These are phyloP conservation scores for Withania somnifera DNA, from an alignment of 305 asterid genomes.

Conservation along the genomic window DNA sequence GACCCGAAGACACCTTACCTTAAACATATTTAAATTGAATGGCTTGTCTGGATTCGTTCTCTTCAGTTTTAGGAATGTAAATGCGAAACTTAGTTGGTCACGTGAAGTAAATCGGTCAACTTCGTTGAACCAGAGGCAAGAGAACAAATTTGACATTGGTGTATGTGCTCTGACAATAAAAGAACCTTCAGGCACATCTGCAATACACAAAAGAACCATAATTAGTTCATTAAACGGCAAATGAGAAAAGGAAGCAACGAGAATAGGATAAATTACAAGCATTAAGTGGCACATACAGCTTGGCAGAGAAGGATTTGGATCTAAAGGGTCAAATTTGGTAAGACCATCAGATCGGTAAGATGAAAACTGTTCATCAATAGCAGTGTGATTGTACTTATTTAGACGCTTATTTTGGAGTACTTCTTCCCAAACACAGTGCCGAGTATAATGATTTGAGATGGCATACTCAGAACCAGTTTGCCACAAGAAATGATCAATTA, in stretches of 20 bases:
- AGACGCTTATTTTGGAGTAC: conserved; percentile 82
- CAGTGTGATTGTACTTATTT: conserved; percentile 73
- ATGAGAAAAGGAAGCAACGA: conserved; percentile 3
- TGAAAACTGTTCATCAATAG: conserved; percentile 73
- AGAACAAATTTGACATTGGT: conserved; percentile 73
- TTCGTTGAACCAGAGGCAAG: conserved; percentile 89
- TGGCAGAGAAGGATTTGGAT: conserved; percentile 50
- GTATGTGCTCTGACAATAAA: conserved; percentile 89
- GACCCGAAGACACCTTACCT: conserved; percentile 35
- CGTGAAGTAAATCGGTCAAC: conserved; percentile 82
- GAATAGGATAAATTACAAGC: neutral
- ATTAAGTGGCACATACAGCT: conserved; percentile 50
- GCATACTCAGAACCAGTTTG: conserved; percentile 73
- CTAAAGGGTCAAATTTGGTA: conserved; percentile 57
- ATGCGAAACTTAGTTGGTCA: conserved; percentile 89
- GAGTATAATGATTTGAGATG: conserved; percentile 78
- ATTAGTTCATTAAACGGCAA: neutral
- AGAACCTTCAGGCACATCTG: conserved; percentile 93
- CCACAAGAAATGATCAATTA: conserved; percentile 80
- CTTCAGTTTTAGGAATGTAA: conserved; percentile 71
- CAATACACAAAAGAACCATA: conserved; percentile 2
- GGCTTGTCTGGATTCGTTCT: conserved; percentile 56
- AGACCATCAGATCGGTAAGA: conserved; percentile 81
- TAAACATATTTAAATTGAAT: conserved; percentile 68
- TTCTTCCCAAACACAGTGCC: conserved; percentile 96